A percentile compares a stretch with the other conserved stretches of the same genome.
These are phyloP conservation scores for Pichia scutulata DNA, from an alignment of 805 yeast genomes.

Conservation along the genomic window DNA sequence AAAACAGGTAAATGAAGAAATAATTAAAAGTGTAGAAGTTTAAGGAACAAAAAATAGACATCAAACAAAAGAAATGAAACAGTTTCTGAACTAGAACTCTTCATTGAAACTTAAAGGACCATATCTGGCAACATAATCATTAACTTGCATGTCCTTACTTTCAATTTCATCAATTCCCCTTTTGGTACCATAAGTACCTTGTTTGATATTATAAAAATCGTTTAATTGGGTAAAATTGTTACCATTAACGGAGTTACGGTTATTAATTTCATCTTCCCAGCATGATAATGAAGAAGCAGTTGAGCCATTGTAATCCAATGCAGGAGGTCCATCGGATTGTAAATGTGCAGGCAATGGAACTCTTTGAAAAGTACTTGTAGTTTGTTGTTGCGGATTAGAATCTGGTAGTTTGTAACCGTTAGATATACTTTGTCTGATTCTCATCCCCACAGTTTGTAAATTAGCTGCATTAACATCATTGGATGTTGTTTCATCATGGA, in stretches of 20 bases:
- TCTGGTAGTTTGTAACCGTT: conserved; percentile 42
- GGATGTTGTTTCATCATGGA: neutral
- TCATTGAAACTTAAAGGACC: conserved; percentile 42
- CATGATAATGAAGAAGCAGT: conserved; percentile 38
- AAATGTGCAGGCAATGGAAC: conserved; percentile 35
- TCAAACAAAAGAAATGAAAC: neutral
- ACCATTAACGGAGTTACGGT: neutral
- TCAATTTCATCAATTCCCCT: neutral
- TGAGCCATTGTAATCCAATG: conserved; percentile 35
- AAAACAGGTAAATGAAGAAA: too few species aligned
- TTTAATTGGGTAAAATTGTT: neutral
- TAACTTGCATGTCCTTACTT: conserved; percentile 9
- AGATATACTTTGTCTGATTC: conserved; percentile 58
- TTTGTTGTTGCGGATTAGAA: conserved; percentile 6
- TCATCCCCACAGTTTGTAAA: conserved; percentile 58
- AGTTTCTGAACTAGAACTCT: conserved; percentile 31
- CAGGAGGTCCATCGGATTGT: conserved; percentile 32
- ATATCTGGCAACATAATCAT: conserved; percentile 29
- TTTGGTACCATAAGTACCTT: neutral
- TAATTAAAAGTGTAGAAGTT: neutral
- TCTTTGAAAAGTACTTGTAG: conserved; percentile 2
- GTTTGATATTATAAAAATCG: neutral
- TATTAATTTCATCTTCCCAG: conserved; percentile 32
- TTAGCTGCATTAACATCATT: conserved; percentile 27
- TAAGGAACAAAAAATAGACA: neutral